phyloP scores from a whole-genome alignment of 192 early-diverging fungal genomes.

The Gonapodya sp. region DNA sequence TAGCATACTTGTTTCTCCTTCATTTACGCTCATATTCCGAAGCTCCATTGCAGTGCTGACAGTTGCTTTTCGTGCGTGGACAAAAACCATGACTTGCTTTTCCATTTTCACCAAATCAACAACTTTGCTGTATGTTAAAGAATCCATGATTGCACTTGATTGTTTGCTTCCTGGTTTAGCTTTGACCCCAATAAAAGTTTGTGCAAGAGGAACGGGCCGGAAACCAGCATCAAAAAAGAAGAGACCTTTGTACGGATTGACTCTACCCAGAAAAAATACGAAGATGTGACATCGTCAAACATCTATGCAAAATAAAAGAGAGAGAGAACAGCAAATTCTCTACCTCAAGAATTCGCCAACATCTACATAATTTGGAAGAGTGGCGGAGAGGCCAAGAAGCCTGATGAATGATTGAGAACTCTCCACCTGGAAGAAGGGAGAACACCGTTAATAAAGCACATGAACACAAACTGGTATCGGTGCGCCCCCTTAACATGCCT shows the following conservation, averaged over 20 bases:
- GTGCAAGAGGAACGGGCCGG: constrained; percentile 90
- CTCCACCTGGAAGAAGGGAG: constrained; percentile 39
- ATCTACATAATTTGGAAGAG: constrained; percentile 95
- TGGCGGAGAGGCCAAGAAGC: constrained; percentile 93
- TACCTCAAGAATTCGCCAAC: constrained; percentile 81
- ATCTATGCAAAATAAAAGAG: constrained; percentile 4
- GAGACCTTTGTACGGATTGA: constrained; percentile 84
- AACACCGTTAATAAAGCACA: neutral
- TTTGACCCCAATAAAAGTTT: constrained; percentile 90
- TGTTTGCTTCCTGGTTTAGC: constrained; percentile 66
- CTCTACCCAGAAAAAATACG: constrained; percentile 32
- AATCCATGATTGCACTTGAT: constrained; percentile 61
- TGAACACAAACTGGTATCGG: neutral
- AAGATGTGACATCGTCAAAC: neutral
- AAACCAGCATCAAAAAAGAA: constrained; percentile 96
- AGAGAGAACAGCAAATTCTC: neutral
- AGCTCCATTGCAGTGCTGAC: constrained; percentile 85
- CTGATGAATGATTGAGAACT: constrained; percentile 90
- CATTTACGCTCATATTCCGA: constrained; percentile 56
- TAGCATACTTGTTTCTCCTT: constrained; percentile 41
- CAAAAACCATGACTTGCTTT: constrained; percentile 99
- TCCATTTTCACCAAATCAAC: constrained; percentile 63
- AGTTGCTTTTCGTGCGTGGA: constrained; percentile 95
- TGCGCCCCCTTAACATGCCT: constrained; percentile 29
- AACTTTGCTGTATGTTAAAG: constrained; percentile 75